Percentiles rank a stretch among this genome's conserved stretches.
phyloP scores from a whole-genome alignment of 169 alveolate genomes.

The Plasmodium cynomolgi region DNA sequence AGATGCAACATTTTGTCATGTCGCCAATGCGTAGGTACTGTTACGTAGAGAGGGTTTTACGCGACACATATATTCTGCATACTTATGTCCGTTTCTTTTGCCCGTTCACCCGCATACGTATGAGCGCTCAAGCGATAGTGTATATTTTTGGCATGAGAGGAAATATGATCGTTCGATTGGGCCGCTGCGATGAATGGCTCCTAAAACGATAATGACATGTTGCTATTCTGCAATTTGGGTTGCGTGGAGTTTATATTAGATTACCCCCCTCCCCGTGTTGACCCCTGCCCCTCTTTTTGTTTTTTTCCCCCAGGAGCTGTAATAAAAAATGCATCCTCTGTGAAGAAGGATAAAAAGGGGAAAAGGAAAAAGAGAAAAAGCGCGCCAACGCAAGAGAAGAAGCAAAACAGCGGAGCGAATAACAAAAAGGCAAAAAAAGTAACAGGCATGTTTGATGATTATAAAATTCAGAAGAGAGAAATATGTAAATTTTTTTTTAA shows the following conservation, averaged over 20 bases:
- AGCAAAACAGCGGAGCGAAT: not conserved
- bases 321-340: not conserved
- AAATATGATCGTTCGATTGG: not conserved
- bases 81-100: not conserved
- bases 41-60: not conserved
- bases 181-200: not conserved
- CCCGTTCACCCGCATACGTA: not conserved
- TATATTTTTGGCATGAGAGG: not conserved
- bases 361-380: constrained; percentile 14
- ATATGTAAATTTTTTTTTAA: constrained; percentile 83
- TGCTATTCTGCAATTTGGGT: not conserved
- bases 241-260: not conserved
- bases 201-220: not conserved
- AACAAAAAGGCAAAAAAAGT: not conserved
- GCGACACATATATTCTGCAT: not conserved
- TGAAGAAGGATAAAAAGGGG: constrained; percentile 15
- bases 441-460: constrained; percentile 7
- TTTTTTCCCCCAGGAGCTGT: not conserved
- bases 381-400: not conserved
- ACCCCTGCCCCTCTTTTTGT: not conserved
- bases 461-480: constrained; percentile 30
- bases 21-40: not conserved
- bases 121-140: not conserved
- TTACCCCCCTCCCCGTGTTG: not conserved
- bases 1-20: not conserved